A percentile compares a stretch with the other conserved stretches of the same genome.
Conservation (phyloP, 768 basidiomycete genomes). For the Tephrocybe sp. region DNA sequence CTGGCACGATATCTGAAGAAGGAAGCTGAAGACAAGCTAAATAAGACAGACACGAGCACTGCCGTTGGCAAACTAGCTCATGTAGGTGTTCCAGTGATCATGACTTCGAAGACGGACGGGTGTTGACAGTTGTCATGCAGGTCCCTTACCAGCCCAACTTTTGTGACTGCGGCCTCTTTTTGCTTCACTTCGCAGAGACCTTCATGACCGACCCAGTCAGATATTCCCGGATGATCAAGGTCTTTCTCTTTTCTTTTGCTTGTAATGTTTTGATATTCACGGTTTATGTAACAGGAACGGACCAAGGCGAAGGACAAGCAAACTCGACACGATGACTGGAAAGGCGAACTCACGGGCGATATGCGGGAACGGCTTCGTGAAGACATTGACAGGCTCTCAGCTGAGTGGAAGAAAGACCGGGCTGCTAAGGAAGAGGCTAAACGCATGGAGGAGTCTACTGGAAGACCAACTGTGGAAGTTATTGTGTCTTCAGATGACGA, state of each 20-base stretch:
- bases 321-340: constrained; percentile 50
- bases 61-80: constrained; percentile 48
- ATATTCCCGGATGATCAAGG: constrained; percentile 50
- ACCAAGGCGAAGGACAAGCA: constrained; percentile 29
- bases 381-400: constrained; percentile 47
- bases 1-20: constrained; percentile 65
- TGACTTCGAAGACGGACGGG: not conserved
- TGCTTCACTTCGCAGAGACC: constrained; percentile 80
- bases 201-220: constrained; percentile 65
- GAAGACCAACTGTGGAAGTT: constrained; percentile 16
- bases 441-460: constrained; percentile 31
- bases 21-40: constrained; percentile 77
- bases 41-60: constrained; percentile 32
- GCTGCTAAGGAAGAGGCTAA: constrained; percentile 34
- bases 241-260: constrained; percentile 18
- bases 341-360: constrained; percentile 39
- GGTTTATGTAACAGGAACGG: constrained; percentile 13
- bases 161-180: constrained; percentile 90
- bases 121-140: constrained; percentile 33
- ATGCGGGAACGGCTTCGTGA: constrained; percentile 44
- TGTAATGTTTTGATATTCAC: not conserved
- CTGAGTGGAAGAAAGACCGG: constrained; percentile 48
- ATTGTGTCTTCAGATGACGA: constrained; percentile 38
- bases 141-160: constrained; percentile 88
- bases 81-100: constrained; percentile 32